Evolutionary conservation across 495 filamentous ascomycete genomes (phyloP), one percentile per base, ranked within the genome.

Genomic region (Diplogelasinospora grovesii): DNA sequence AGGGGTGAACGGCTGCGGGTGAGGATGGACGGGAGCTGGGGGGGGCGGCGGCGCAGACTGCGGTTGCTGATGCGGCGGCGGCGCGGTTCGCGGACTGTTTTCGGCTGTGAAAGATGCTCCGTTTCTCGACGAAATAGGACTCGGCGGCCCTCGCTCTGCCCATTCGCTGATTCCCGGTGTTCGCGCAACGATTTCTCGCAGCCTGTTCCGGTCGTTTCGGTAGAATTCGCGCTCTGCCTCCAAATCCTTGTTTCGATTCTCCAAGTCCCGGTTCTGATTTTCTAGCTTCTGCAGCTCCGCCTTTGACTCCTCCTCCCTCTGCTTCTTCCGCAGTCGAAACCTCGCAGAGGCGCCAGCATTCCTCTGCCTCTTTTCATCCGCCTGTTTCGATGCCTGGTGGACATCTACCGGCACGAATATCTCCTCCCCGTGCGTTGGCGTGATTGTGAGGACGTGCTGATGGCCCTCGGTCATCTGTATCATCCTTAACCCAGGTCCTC

Each of bases 291-390:
- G 75, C 54, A 66, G 62, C 23, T 80, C 79, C 22, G 83, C 69
- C 50, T 82, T 75, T 43, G 78, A 69, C 53, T 88, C 82, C 50
- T 76, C 73, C 61, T 96, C 90, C 53, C 87, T 89, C 53, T 92
- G 83, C 60, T 96, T 97, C 50, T 85, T 78, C 37, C 90, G 75
- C 55, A 85, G 81, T 39, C 92, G 81, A 52, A 97, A 96, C 28
- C 92, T 70, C 42, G 88, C 81, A 27, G 89, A 95, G 6, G 92
- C 92, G 30, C 86, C 86, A 36, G 93, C 94, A 57, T 98, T 98
- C 27, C 88, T 82, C 64, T 87, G 86, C 36, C 86, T 73, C 63
- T 95, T 97, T 66, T 94, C 86, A 47, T 93, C 87, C 50, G 86
- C 83, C 48, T 81, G 81, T 47, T 83, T 86, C 42, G 85, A 94